Conservation (phyloP, 192 early-diverging fungal species). For the Gamsiella multidivaricata region DNA sequence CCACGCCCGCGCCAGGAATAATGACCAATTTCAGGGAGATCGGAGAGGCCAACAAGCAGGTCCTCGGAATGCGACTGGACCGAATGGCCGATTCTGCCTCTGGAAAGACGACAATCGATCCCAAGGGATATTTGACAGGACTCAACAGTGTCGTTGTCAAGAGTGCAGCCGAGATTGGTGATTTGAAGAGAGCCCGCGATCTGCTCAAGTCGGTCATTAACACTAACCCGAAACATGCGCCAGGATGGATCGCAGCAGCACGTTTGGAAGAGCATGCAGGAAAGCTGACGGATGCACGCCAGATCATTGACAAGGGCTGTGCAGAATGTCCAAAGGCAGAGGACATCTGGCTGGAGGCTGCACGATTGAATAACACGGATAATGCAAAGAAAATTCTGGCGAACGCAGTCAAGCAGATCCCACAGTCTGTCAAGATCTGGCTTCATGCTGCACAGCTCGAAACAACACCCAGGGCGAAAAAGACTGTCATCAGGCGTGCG, state of each 20-base stretch:
- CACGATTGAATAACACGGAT: conserved; percentile 84
- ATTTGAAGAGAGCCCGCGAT: conserved; percentile 90
- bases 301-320: conserved; percentile 91
- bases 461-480: conserved; percentile 76
- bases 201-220: conserved; percentile 90
- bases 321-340: conserved; percentile 93
- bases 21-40: conserved; percentile 92
- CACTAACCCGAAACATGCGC: conserved; percentile 95
- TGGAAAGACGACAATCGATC: conserved; percentile 91
- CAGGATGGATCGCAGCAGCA: conserved; percentile 98
- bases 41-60: conserved; percentile 91
- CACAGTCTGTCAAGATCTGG: conserved; percentile 96
- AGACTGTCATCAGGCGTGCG: conserved; percentile 87
- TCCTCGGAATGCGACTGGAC: conserved; percentile 91
- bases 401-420: conserved; percentile 87
- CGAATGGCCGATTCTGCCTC: conserved; percentile 89
- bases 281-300: conserved; percentile 84
- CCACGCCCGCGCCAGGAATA: conserved; percentile 70
- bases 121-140: conserved; percentile 96
- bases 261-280: conserved; percentile 94
- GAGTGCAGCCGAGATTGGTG: conserved; percentile 84
- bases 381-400: conserved; percentile 93
- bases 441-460: conserved; percentile 88
- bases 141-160: conserved; percentile 85
- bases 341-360: conserved; percentile 98